A percentile compares a stretch with the other conserved stretches of the same genome.
Conservation (phyloP, 495 filamentous ascomycete genomes). For the Eremomyces bilateralis region DNA sequence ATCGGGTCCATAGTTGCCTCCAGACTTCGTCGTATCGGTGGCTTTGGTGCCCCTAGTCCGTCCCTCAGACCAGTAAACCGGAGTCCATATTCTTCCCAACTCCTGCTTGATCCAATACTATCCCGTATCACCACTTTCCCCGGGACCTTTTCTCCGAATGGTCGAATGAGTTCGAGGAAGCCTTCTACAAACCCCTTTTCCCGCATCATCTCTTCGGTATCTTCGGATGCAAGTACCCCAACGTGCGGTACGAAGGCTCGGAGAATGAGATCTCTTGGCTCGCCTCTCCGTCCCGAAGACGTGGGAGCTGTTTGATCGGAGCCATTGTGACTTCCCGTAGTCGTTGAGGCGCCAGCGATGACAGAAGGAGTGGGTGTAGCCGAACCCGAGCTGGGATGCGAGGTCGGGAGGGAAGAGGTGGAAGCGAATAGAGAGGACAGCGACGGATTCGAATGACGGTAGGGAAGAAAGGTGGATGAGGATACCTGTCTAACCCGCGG, state of each 20-base stretch:
- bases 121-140: constrained; percentile 83
- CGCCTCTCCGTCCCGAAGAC: too few species aligned
- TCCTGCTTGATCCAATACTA: constrained; percentile 57
- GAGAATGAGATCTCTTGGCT: constrained; percentile 34
- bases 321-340: constrained; percentile 8
- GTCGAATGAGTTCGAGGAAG: constrained; percentile 63
- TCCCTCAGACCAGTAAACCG: constrained; percentile 53
- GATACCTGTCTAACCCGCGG: constrained; percentile 33
- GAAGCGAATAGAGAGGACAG: constrained; percentile 22
- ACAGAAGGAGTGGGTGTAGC: constrained; percentile 17
- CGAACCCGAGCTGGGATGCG: constrained; percentile 14
- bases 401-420: constrained; percentile 16
- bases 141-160: constrained; percentile 74
- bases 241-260: constrained; percentile 75
- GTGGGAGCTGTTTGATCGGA: neutral
- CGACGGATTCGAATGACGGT: constrained; percentile 21
- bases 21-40: constrained; percentile 16
- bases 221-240: constrained; percentile 58
- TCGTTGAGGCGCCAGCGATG: constrained; percentile 9
- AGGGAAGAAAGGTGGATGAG: constrained; percentile 26
- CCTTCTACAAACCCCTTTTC: constrained; percentile 73
- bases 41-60: constrained; percentile 31
- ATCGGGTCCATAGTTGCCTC: constrained; percentile 9
- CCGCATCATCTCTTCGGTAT: constrained; percentile 56
- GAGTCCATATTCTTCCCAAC: constrained; percentile 77